phyloP scores from a whole-genome alignment of 2,329 filamentous ascomycete species.

The Colletotrichum tanaceti region DNA sequence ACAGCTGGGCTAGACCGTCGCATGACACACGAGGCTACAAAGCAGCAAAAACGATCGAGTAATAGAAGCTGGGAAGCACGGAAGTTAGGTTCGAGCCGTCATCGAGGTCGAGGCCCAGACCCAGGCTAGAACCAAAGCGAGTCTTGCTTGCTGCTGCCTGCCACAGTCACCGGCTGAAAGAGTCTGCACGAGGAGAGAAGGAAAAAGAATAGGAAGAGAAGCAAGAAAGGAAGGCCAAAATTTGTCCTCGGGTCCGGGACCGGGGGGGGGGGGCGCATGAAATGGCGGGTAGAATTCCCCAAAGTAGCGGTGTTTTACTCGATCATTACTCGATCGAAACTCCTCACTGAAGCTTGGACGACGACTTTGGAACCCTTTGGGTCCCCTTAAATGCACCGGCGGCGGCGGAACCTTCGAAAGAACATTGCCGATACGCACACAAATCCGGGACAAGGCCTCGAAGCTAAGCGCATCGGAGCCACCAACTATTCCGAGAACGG shows the following conservation, averaged over 20 bases:
- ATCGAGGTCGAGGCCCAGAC: neutral
- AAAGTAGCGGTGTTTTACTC: conserved; percentile 49
- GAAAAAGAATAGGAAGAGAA: neutral
- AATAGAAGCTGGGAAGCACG: conserved; percentile 18
- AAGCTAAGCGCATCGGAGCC: neutral
- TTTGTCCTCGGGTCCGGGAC: neutral
- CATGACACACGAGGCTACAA: neutral
- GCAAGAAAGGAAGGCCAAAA: neutral
- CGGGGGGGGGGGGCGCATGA: too few species aligned
- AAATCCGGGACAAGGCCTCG: neutral
- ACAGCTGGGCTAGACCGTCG: neutral
- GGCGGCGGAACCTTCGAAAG: neutral
- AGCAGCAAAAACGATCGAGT: conserved; percentile 24
- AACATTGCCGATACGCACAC: conserved; percentile 10
- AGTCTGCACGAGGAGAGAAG: neutral
- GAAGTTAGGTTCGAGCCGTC: neutral
- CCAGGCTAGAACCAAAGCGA: neutral
- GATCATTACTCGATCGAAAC: conserved; percentile 61
- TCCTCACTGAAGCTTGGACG: conserved; percentile 41
- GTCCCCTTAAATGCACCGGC: conserved; percentile 1
- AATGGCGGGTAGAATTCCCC: conserved; percentile 20
- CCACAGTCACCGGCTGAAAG: neutral
- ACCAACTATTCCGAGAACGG: conserved; percentile 25
- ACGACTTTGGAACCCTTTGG: neutral
- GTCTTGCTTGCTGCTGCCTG: neutral